Evolutionary conservation across 2,329 filamentous ascomycete species (phyloP).

Genomic region (Phialemonium atrogriseum): DNA sequence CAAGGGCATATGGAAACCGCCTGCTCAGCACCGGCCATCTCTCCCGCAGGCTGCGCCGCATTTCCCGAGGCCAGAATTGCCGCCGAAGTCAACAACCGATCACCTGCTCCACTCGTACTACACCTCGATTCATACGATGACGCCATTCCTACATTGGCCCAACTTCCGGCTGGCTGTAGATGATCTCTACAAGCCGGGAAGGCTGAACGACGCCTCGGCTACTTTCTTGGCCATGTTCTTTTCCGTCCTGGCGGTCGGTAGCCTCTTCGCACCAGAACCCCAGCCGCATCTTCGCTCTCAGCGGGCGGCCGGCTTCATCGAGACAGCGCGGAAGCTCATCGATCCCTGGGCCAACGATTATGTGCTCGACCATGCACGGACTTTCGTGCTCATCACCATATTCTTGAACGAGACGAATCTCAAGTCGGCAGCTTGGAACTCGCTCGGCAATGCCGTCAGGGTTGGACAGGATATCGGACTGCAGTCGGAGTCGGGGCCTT

Average conservation of each 20-base stretch:
- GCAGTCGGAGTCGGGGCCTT: slow-evolving; percentile 65
- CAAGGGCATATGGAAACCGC: slow-evolving; percentile 72
- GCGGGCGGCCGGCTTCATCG: slow-evolving; percentile 56
- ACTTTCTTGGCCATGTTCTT: slow-evolving; percentile 78
- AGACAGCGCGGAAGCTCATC: slow-evolving; percentile 59
- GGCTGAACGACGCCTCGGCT: slow-evolving; percentile 50
- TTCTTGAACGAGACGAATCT: slow-evolving; percentile 81
- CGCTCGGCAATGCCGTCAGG: slow-evolving; percentile 72
- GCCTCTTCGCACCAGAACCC: slow-evolving; percentile 57
- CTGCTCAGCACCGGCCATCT: slow-evolving; percentile 55
- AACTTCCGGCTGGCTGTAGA: slow-evolving; percentile 72
- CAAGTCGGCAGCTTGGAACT: slow-evolving; percentile 77
- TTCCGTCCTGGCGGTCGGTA: slow-evolving; percentile 73
- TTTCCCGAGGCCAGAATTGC: slow-evolving; percentile 55
- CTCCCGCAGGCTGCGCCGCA: slow-evolving; percentile 37
- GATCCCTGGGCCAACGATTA: slow-evolving; percentile 79
- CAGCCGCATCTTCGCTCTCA: slow-evolving; percentile 45
- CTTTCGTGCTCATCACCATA: slow-evolving; percentile 64
- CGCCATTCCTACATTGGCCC: slow-evolving; percentile 84
- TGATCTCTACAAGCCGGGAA: slow-evolving; percentile 60
- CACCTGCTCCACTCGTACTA: slow-evolving; percentile 70
- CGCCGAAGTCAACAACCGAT: slow-evolving; percentile 61
- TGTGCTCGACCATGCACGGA: slow-evolving; percentile 65
- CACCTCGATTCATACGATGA: slow-evolving; percentile 65
- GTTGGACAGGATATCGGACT: slow-evolving; percentile 79